Conservation (phyloP, 163 green algal genomes). For the Chlamydomonas reinhardtii region DNA sequence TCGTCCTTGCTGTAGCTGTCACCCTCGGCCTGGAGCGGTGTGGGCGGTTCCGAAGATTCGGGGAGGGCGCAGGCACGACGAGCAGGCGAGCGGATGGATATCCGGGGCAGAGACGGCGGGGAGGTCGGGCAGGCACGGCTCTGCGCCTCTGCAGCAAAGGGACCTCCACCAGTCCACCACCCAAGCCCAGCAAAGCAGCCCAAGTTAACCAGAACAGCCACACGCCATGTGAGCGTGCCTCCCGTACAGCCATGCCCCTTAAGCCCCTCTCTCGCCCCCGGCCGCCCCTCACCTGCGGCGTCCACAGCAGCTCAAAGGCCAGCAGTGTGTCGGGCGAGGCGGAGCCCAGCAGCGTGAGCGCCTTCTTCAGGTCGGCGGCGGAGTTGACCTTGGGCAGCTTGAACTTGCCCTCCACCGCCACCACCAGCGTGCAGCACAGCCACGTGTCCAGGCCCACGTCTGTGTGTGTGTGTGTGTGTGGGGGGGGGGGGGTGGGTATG, state of each 20-base stretch:
- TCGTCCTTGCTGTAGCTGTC: slow-evolving; percentile 81
- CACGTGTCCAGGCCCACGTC: slow-evolving; percentile 68
- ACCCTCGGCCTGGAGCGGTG: slow-evolving; percentile 58
- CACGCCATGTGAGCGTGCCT: not conserved
- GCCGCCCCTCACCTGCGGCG: slow-evolving; percentile 78
- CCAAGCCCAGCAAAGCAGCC: too few relatives aligned
- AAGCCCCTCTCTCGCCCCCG: too few relatives aligned
- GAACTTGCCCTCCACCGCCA: slow-evolving; percentile 78
- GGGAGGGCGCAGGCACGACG: too few relatives aligned
- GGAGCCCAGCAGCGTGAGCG: slow-evolving; percentile 71
- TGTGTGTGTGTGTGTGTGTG: not conserved
- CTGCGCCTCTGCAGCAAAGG: too few relatives aligned
- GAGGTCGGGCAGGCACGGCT: not conserved
- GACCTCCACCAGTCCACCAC: too few relatives aligned
- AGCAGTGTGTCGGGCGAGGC: slow-evolving; percentile 74
- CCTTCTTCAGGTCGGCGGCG: slow-evolving; percentile 82
- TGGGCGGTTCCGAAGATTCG: too few relatives aligned
- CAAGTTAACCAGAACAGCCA: too few relatives aligned
- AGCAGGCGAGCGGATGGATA: too few relatives aligned
- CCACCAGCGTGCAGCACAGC: slow-evolving; percentile 84
- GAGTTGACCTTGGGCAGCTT: slow-evolving; percentile 79
- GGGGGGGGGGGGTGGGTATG: too few relatives aligned
- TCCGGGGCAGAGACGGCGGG: too few relatives aligned
- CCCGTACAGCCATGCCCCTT: too few relatives aligned
- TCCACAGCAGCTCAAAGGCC: slow-evolving; percentile 98